Base-by-base conservation (phyloP, 2,329 filamentous ascomycete genomes). In the Ceratocystis destructans region DNA sequence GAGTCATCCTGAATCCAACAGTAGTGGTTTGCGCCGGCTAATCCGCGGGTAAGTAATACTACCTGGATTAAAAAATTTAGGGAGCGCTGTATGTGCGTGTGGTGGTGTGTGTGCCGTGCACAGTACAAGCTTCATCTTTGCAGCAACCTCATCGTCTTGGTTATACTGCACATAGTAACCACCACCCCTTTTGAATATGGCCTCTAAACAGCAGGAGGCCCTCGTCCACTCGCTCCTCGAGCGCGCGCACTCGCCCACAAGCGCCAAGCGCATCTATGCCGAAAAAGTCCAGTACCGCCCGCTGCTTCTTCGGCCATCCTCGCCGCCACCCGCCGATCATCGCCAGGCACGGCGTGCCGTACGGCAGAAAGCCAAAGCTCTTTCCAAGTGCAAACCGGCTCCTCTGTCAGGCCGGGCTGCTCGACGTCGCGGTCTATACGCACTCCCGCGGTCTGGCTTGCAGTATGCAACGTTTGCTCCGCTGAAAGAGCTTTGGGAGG, bases 201-300 rank as follows among this genome's bases (percentile, higher is more conserved):
- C 76, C 3, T 70, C 70, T 12, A 64, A 68, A 28, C 12, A 62
- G 22, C 55, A 66, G 37, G 67, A 66, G 7, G 37, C 66, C 53
- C 73, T 83, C 8, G 85, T 84, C 0, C 80, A 85, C 69, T 77
- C 80, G 6, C 84, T 96, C 63, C 86, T 97, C 64, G 76, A 82
- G 5, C 86, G 89, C 71, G 90, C 90, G 8, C 90, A 96, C 76
- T 87, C 89, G 1, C 87, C 90, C 31, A 82, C 87, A 70, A 86
- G 83, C 67, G 84, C 86, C 65, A 78, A 79, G 44, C 82, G 85
- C 65, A 89, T 96, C 75, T 93, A 88, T 79, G 80, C 82, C 69
- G 89, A 96, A 70, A 91, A 91, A 75, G 84, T 96, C 74, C 85
- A 90, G 71, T 86, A 90, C 73, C 90, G 90, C 61, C 87, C 90